These are phyloP conservation scores for Psilocybe cyanescens DNA, from an alignment of 768 basidiomycete species.

Conservation along the genomic window DNA sequence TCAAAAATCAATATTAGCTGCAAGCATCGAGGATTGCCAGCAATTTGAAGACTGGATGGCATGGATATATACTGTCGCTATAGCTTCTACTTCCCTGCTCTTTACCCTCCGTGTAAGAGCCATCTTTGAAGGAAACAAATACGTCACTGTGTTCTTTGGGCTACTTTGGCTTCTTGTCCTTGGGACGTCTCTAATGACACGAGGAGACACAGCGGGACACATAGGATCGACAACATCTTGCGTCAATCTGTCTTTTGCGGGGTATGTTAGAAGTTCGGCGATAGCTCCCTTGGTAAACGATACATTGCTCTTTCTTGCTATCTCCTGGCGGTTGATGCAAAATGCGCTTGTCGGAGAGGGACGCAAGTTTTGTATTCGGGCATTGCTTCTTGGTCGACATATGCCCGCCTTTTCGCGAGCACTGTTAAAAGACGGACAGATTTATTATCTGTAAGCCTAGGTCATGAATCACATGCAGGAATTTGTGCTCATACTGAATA, in stretches of 20 bases:
- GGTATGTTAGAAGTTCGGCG: constrained; percentile 18
- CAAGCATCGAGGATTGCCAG: neutral
- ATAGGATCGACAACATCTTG: constrained; percentile 29
- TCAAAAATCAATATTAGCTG: neutral
- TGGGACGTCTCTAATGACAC: constrained; percentile 23
- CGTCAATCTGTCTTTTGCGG: constrained; percentile 16
- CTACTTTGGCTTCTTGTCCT: constrained; percentile 33
- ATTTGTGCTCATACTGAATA: neutral
- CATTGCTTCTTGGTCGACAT: constrained; percentile 21
- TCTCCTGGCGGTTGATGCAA: constrained; percentile 30
- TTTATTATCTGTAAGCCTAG: constrained; percentile 11
- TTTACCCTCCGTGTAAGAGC: constrained; percentile 31
- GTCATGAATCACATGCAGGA: neutral
- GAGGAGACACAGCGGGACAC: constrained; percentile 16
- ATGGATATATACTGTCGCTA: neutral
- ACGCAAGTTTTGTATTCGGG: constrained; percentile 10
- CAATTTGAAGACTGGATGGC: neutral
- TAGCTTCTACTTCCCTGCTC: constrained; percentile 12
- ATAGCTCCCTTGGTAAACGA: constrained; percentile 30
- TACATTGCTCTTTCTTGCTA: constrained; percentile 33
- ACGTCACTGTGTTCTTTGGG: constrained; percentile 26
- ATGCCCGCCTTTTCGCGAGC: constrained; percentile 27
- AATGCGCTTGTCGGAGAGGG: constrained; percentile 11
- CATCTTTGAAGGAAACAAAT: constrained; percentile 23
- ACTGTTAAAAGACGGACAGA: constrained; percentile 19